Base-by-base conservation (phyloP, 768 basidiomycete species). In the Boletales sp. region DNA sequence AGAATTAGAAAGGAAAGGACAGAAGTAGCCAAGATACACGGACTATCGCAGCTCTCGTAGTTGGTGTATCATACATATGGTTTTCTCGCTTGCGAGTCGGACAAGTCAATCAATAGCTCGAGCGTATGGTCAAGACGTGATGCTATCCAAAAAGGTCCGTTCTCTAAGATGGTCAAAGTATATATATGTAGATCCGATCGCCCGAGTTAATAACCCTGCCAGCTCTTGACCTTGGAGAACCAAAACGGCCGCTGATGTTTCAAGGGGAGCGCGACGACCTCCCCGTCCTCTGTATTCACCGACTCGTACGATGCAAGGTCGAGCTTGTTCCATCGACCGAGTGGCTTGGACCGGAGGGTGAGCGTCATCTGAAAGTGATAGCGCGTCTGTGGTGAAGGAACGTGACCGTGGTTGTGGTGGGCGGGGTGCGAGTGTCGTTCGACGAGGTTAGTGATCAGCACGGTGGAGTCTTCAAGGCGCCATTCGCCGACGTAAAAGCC, bases 191-290 rank as follows among this genome's bases (percentile, higher is more conserved):
- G 14, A 34, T 11, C 32, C 13, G 13, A 14, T 34, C 12, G 8
- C 32, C 10, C 30, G 17, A 29, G 43, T 24, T 40, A 63, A 48
- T 52, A 64, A 18, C 58, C 62, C 51, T 62, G 45, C 62, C 84
- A 90, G 37, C 86, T 91, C 63, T 78, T 77, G 57, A 93, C 90
- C 68, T 88, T 93, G 37, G 91, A 94, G 69, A 97, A 97, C 84
- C 88, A 94, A 66, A 90, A 95, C n/a, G 91, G 82, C 47, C 89
- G 77, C 64, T 93, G 90, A 56, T 93, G 83, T 62, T 89, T 90
- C 57, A 94, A 69, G 10, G 81, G 73, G 27, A 95, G 71, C 15
- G 85, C 82, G 10, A 78, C 64, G 12, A 77, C 72, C 62, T 93
- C 91, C 3, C 89, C 91, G 15, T 78, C 86, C 51, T 79, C 81